Base-by-base conservation (phyloP, 176 grass and related monocot genomes). In the Otatea glauca region DNA sequence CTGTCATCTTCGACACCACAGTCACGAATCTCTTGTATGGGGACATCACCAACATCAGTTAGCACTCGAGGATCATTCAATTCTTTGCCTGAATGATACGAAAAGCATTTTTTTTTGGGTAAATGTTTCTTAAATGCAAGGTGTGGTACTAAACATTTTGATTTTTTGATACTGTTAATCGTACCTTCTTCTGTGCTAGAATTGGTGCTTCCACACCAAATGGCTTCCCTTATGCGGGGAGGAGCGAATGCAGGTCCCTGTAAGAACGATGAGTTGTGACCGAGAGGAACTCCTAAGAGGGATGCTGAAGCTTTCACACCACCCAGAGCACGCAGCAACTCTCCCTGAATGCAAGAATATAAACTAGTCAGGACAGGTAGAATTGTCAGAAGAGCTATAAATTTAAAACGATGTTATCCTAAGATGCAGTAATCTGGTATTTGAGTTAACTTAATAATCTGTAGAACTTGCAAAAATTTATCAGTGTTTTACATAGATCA, bases 191-290 rank as follows among this genome's bases (percentile, higher is more conserved):
- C 96, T 7, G 96, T 95, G 77, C 85, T 93, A 83, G 93, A 95
- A 70, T 98, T 98, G 83, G 96, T 98, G 81, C 96, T 98, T 47
- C 91, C 96, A 80, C 96, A 98, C 96, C 96, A 98, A 69, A 98
- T 98, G 77, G 96, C 96, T 74, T 98, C 93, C 76, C 96, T 90
- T 83, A 98, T 98, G 50, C 93, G 91, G 41, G 96, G 96, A 58
- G 96, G 96, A 25, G 96, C 96, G 94, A 98, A 98, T 29, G 96
- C 96, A 64, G 96, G 96, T 5, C 96, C 96, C 84, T 98, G 96
- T 21, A 98, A 80, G 79, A 98, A 98, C 25, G 96, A 98, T 35
- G 93, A 98, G 89, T 98, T 98, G 85, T 98, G 96, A 15, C 96
- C 96, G 5, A 98, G 90, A 50, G 96, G 96, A 49, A 98, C 91